These are phyloP conservation scores for Wallacemonas rigidus DNA, from an alignment of 208 protist genomes.

Conservation along the genomic window DNA sequence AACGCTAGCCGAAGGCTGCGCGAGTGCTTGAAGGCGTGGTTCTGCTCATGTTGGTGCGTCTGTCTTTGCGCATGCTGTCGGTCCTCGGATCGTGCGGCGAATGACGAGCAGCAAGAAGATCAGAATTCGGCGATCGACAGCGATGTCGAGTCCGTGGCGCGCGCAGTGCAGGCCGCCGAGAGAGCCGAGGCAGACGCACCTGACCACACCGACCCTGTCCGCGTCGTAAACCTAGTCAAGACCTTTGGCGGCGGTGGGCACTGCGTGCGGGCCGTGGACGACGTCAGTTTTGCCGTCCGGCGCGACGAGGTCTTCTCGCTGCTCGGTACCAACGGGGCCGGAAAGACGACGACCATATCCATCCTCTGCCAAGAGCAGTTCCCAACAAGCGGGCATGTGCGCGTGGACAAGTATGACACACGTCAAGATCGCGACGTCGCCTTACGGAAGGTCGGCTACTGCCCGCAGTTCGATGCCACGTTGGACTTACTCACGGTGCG, in stretches of 20 bases:
- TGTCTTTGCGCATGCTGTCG: background rate
- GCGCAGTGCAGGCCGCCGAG: background rate
- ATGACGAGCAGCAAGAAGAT: background rate
- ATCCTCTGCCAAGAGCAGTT: conserved; percentile 78
- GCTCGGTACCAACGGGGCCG: conserved; percentile 86
- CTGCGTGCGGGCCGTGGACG: conserved; percentile 54
- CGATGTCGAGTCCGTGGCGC: conserved; percentile 25
- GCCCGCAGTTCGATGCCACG: conserved; percentile 95
- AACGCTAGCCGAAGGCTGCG: background rate
- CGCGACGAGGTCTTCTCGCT: conserved; percentile 82
- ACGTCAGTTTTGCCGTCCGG: conserved; percentile 65
- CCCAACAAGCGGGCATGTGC: conserved; percentile 62
- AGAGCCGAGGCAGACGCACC: background rate
- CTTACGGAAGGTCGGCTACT: conserved; percentile 90
- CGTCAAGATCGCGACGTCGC: conserved; percentile 38
- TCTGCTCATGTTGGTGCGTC: conserved; percentile 20
- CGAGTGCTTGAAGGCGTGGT: conserved; percentile 26
- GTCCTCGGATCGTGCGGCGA: background rate
- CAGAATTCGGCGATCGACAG: conserved; percentile 1
- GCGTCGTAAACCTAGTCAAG: conserved; percentile 47
- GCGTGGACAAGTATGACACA: conserved; percentile 57
- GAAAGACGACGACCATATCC: conserved; percentile 85
- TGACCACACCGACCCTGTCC: conserved; percentile 20
- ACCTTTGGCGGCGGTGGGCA: conserved; percentile 22
- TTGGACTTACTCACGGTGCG: conserved; percentile 89